Conservation (phyloP, 2,329 filamentous ascomycete genomes). For the Diaporthe sp. region DNA sequence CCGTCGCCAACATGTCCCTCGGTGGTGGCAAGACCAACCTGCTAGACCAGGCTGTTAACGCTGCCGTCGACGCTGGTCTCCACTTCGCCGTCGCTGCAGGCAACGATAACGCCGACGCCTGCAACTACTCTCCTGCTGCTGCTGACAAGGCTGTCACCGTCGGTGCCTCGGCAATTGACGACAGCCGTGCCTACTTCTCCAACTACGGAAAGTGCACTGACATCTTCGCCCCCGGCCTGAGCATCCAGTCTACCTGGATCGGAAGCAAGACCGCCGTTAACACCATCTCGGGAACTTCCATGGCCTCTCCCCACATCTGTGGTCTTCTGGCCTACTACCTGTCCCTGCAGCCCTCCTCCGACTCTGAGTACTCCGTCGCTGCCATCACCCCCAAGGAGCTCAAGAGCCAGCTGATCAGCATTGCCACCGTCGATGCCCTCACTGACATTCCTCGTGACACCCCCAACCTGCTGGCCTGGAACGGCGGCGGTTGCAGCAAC, state of each 20-base stretch:
- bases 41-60: constrained; percentile 93
- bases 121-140: constrained; percentile 98
- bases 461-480: constrained; percentile 97
- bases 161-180: constrained; percentile 91
- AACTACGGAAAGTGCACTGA: constrained; percentile 99
- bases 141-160: constrained; percentile 94
- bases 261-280: constrained; percentile 96
- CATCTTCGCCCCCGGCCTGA: constrained; percentile 97
- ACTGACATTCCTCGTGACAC: constrained; percentile 88
- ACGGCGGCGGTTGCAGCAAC: constrained; percentile 95
- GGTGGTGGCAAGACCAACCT: constrained; percentile 96
- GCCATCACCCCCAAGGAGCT: constrained; percentile 93
- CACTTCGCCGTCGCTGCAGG: constrained; percentile 99
- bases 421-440: constrained; percentile 85
- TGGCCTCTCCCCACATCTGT: constrained; percentile 97
- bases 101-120: constrained; percentile 98
- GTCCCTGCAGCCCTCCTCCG: constrained; percentile 90
- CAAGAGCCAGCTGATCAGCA: constrained; percentile 87
- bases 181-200: constrained; percentile 99
- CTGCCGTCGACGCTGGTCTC: constrained; percentile 89
- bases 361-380: constrained; percentile 92
- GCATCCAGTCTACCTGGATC: constrained; percentile 98
- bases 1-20: constrained; percentile 98
- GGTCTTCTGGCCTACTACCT: constrained; percentile 98
- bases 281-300: constrained; percentile 99